These are phyloP conservation scores for Cucumis melo DNA, from an alignment of 306 rosid genomes.

Conservation along the genomic window DNA sequence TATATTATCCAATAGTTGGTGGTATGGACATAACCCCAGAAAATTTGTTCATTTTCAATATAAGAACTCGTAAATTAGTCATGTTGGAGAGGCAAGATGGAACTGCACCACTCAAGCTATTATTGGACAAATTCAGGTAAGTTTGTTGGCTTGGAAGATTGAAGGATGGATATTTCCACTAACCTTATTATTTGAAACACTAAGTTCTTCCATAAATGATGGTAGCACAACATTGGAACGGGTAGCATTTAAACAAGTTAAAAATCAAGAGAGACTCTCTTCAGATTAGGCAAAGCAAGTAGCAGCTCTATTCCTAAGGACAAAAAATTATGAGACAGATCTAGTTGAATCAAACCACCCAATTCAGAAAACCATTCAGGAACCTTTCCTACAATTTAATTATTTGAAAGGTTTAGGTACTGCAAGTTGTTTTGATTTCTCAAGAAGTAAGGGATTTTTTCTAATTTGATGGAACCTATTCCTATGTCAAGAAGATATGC, in stretches of 20 bases:
- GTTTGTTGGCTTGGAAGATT: neutral
- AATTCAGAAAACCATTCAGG: conserved; percentile 11
- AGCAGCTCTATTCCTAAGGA: neutral
- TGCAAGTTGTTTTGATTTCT: neutral
- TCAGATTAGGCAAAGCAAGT: neutral
- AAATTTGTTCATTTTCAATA: conserved; percentile 19
- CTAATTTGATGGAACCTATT: conserved; percentile 12
- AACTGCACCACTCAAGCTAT: conserved; percentile 5
- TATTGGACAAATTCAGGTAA: conserved; percentile 3
- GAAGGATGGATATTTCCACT: conserved; percentile 3
- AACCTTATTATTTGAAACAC: conserved; percentile 18
- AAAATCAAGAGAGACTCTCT: neutral
- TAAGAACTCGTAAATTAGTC: neutral
- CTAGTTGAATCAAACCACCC: neutral
- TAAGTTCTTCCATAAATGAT: fast-evolving
- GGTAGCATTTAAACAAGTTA: conserved; percentile 18
- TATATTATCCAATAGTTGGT: neutral
- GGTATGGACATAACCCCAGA: conserved; percentile 9
- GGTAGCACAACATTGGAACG: neutral
- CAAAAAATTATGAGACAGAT: neutral
- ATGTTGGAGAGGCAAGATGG: conserved; percentile 16
- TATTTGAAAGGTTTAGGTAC: conserved; percentile 3
- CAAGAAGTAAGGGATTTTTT: conserved; percentile 9
- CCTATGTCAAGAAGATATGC: neutral
- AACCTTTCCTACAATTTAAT: conserved; percentile 6